Evolutionary conservation across 2,329 filamentous ascomycete species (phyloP), one percentile per base, ranked within the genome.

Genomic region (Neurospora crassa): DNA sequence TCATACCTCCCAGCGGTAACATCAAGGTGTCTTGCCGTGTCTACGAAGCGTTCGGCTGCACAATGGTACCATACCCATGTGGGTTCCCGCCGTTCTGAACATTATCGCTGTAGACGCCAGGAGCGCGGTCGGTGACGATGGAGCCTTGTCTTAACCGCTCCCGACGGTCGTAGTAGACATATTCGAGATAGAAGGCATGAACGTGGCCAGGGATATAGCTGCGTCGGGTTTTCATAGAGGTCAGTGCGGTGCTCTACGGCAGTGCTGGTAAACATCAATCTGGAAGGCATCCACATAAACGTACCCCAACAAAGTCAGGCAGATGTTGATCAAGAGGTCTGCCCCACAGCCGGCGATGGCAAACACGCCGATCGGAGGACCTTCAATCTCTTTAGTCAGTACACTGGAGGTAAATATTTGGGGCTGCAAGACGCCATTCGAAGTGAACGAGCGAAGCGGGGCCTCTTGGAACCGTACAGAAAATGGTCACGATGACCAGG

Each of bases 171-270:
- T 91, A 95, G 83, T 94, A 97, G 73, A 96, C 84, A 79, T 94
- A 96, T 81, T 94, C 89, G 73, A 93, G 75, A 79, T 94, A 96
- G 80, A 94, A 94, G 63, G 92, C 92, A 79, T 94, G 90, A 59
- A 95, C 87, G 75, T 93, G 90, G 8, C 92, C 93, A 0, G 92
- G 92, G 69, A 96, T 81, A 79, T 90, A 92, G n/a, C 88, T 89
- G 72, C 12, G 20, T 29, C 20, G 12, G 47, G 20, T 24, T 24
- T 53, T 53, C 20, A 53, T 20, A 53, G 14, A 53, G 45, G 45
- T 53, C 45, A 53, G 20, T 24, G 20, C 24, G 20, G 20, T 53
- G 45, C 20, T 53, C 12, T 24, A 45, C 43, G 8, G 18, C 10
- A 11, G 43, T 45, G 43, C n/a, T 45, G n/a, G n/a, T 53, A 14